Evolutionary conservation across 2,329 filamentous ascomycete species (phyloP), one percentile per base, ranked within the genome.

Genomic region (Paracorniculantispora psalliotae): DNA sequence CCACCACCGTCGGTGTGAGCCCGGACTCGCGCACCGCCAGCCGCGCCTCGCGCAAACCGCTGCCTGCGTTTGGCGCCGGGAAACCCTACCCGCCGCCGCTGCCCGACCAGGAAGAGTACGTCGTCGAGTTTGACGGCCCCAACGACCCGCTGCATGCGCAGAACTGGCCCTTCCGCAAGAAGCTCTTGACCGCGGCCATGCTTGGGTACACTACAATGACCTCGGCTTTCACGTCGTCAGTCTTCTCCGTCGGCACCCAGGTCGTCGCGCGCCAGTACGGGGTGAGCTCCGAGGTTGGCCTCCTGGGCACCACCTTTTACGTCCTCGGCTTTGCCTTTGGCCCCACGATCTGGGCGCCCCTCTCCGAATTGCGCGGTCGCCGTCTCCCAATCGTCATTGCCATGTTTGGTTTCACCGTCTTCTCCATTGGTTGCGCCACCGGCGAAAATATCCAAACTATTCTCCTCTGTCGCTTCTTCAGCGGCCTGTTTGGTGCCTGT

Each of bases 61-160:
- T 92, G 59, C 89, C 89, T 1, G 73, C 75, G 7, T 90, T 92
- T 70, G 89, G 89, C 37, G 84, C 79, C 57, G 88, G 87, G n/a
- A 92, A 91, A 73, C 79, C 85, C 0, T 91, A 85, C 66, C 90
- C 90, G 3, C 89, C 89, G 3, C 78, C 76, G 0, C 70, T 92
- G 44, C 88, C 89, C 2, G 83, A 86, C 15, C 79, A 81, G 65
- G 89, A 92, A 66, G 85, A 90, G 63, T 93, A 92, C 68, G 88
- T 92, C 0, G 89, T 92, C 46, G 89, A 91, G 72, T 96, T 96
- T 68, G 88, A 92, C 65, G 92, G 91, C 0, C 87, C 85, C 1
- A 81, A 92, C 63, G 92, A 96, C 67, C 91, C 91, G 2, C 69
- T 92, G 61, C 91, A 96, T 72, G 88, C 91, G 1, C 89, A 93